These are phyloP conservation scores for Cyberlindnera sargentensis DNA, from an alignment of 805 yeast species.

Conservation along the genomic window DNA sequence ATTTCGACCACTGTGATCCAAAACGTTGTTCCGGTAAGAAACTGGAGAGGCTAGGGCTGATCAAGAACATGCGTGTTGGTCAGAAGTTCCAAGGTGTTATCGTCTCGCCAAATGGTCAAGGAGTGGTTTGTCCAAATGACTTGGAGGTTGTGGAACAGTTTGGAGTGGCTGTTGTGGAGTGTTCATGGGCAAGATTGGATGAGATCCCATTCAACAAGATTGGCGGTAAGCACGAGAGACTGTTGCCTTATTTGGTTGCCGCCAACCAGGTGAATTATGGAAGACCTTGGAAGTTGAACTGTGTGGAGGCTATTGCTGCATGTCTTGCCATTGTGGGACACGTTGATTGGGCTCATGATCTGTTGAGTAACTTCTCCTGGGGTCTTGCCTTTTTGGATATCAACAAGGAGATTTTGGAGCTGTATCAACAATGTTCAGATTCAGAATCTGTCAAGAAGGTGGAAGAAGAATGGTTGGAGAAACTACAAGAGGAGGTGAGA, in stretches of 20 bases:
- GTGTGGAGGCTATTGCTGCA: constrained; percentile 97
- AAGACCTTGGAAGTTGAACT: constrained; percentile 88
- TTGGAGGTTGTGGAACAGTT: constrained; percentile 60
- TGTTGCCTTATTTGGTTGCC: constrained; percentile 87
- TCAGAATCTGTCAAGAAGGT: constrained; percentile 64
- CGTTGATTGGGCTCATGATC: constrained; percentile 76
- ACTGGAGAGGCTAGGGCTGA: constrained; percentile 80
- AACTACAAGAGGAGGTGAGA: constrained; percentile 57
- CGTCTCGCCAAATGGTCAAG: constrained; percentile 88
- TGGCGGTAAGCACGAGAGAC: constrained; percentile 83
- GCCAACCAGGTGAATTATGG: constrained; percentile 98
- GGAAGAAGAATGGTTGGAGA: constrained; percentile 67
- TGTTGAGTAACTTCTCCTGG: constrained; percentile 83
- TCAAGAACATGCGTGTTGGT: constrained; percentile 76
- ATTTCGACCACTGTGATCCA: constrained; percentile 97
- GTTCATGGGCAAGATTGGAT: constrained; percentile 97
- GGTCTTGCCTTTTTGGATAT: constrained; percentile 82
- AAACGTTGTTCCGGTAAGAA: constrained; percentile 96
- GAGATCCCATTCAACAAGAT: constrained; percentile 92
- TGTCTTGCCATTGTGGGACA: constrained; percentile 93
- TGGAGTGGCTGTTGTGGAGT: constrained; percentile 98
- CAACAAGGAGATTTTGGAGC: constrained; percentile 67
- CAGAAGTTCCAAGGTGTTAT: constrained; percentile 88
- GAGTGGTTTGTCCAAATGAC: constrained; percentile 88
- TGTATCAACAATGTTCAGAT: constrained; percentile 78